Evolutionary conservation across 2,329 filamentous ascomycete species (phyloP).

Genomic region (Cercospora sp.): DNA sequence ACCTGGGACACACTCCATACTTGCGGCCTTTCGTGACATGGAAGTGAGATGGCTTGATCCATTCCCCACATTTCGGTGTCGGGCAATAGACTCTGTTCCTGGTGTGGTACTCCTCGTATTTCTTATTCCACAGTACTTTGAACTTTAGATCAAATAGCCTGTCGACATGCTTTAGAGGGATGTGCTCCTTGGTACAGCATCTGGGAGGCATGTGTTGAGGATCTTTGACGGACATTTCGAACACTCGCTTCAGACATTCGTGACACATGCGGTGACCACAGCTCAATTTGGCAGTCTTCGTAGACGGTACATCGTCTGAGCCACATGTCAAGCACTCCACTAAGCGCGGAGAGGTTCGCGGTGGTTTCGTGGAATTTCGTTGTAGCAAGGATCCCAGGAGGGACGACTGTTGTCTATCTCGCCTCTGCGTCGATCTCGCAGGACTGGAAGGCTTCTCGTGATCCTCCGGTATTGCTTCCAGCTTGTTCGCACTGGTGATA

Average conservation of each 20-base stretch:
- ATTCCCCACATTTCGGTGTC: conserved; percentile 68
- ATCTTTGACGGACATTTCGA: conserved; percentile 73
- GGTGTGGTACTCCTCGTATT: conserved; percentile 73
- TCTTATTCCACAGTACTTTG: conserved; percentile 77
- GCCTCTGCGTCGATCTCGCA: conserved; percentile 15
- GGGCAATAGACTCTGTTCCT: conserved; percentile 78
- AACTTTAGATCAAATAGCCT: conserved; percentile 70
- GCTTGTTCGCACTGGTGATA: conserved; percentile 28
- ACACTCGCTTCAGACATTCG: conserved; percentile 70
- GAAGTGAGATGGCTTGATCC: conserved; percentile 74
- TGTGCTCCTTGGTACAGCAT: conserved; percentile 73
- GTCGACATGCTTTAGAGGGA: conserved; percentile 74
- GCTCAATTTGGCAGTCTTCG: conserved; percentile 67
- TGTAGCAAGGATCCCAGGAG: conserved; percentile 33
- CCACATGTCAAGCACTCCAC: conserved; percentile 72
- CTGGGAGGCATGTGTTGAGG: conserved; percentile 80
- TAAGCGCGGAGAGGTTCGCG: conserved; percentile 27
- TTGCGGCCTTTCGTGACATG: conserved; percentile 57
- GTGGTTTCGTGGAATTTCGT: conserved; percentile 21
- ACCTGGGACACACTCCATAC: conserved; percentile 68
- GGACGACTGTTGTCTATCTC: conserved; percentile 32
- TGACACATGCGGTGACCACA: conserved; percentile 84
- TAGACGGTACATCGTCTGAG: conserved; percentile 63
- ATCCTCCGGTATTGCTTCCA: conserved; percentile 28
- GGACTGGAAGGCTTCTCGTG: conserved; percentile 31